Evolutionary conservation across 108 stramenopile species (phyloP), one percentile per base, ranked within the genome.

Genomic region (Cyclostephanos tholiformis): DNA sequence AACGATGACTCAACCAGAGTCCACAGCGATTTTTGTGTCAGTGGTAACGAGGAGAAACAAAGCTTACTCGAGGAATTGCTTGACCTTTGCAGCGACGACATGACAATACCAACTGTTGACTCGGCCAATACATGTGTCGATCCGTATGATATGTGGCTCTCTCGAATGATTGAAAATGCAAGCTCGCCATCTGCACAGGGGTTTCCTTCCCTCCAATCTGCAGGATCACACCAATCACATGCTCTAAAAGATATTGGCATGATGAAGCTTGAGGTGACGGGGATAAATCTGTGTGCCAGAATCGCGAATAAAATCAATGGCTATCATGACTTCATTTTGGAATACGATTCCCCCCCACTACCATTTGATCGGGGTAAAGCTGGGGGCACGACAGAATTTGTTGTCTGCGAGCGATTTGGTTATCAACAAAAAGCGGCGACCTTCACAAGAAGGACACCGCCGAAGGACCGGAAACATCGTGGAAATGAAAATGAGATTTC

Each of bases 31-130:
- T 32, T 58, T 53, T 57, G 27, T 29, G 51, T 26, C 14, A 27
- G 44, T 6, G 35, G 62, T 44, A 23, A 60, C 23, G 46, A 57
- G 32, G 68, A 69, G 6, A 29, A 63, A 36, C 62, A 71, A 3
- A 50, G 49, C 36, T 58, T 77, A 26, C 55, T 77, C 11, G 77
- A 71, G n/a, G 80, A 81, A 51, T 49, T 81, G 65, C 57, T 81
- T 20, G 73, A 81, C 55, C 69, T 81, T 38, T 81, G 80, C 44
- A 43, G 52, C 11, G 80, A 81, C 62, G 80, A 81, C 41, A 64
- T 81, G 80, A 81, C 80, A 16, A 63, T 80, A 17, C 79, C 79
- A 17, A 73, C 72, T 4, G 46, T 74, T 19, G 72, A 69, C 25
- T 60, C 75, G 0, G 48, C 64, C 14, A n/a, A 52, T 12, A 51